Conservation (phyloP, 2,329 filamentous ascomycete genomes). For the Claviceps monticola region DNA sequence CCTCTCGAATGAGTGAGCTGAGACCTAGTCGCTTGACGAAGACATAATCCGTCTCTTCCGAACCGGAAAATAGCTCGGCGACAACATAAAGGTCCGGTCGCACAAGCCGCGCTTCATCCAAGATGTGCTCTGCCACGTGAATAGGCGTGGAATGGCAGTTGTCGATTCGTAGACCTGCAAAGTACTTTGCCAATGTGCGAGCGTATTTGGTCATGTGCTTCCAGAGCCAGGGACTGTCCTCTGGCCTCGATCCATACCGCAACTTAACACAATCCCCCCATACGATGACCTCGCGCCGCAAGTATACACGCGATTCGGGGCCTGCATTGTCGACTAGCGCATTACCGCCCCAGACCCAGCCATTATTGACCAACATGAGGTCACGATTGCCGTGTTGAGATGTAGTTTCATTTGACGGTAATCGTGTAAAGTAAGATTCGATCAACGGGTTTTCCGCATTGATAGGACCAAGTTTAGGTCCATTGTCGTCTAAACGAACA, state of each 20-base stretch:
- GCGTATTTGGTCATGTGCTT: slow-evolving; percentile 92
- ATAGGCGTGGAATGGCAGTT: slow-evolving; percentile 96
- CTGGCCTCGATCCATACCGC: slow-evolving; percentile 64
- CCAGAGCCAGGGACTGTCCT: slow-evolving; percentile 91
- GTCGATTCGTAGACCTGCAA: slow-evolving; percentile 90
- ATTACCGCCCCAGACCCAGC: slow-evolving; percentile 97
- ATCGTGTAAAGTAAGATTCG: slow-evolving; percentile 86
- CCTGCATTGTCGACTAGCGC: slow-evolving; percentile 90
- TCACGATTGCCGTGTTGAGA: slow-evolving; percentile 62
- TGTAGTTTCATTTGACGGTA: slow-evolving; percentile 67
- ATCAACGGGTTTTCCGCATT: slow-evolving; percentile 66
- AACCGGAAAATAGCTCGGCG: slow-evolving; percentile 89
- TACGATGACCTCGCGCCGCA: slow-evolving; percentile 90
- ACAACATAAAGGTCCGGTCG: slow-evolving; percentile 83
- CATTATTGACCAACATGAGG: slow-evolving; percentile 82
- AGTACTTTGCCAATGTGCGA: slow-evolving; percentile 83
- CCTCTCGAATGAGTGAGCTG: slow-evolving; percentile 84
- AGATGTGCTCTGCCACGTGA: slow-evolving; percentile 84
- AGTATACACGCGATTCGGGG: slow-evolving; percentile 76
- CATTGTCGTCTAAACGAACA: slow-evolving; percentile 79
- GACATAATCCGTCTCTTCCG: slow-evolving; percentile 88
- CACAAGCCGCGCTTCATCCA: slow-evolving; percentile 83
- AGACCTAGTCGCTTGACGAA: slow-evolving; percentile 90
- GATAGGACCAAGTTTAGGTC: slow-evolving; percentile 73
- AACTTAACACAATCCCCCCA: slow-evolving; percentile 99